Evolutionary conservation across 345 rosid genomes (phyloP).

Genomic region (Pistacia vera): DNA sequence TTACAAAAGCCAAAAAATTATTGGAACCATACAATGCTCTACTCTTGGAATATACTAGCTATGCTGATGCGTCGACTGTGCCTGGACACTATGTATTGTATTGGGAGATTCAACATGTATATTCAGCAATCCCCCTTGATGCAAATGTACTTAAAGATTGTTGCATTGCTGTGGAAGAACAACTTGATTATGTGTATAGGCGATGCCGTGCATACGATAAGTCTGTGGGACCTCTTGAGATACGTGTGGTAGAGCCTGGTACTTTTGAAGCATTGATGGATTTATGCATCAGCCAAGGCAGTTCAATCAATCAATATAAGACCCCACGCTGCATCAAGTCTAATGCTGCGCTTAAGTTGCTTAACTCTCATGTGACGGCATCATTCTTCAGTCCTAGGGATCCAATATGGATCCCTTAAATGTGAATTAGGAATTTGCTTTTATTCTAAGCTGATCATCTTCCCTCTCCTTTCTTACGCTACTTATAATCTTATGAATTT

Average conservation of each 20-base stretch:
- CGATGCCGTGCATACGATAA: slow-evolving; percentile 57
- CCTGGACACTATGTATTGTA: slow-evolving; percentile 68
- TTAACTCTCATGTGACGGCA: slow-evolving; percentile 52
- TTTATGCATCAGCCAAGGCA: slow-evolving; percentile 57
- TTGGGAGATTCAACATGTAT: slow-evolving; percentile 50
- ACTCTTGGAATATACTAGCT: slow-evolving; percentile 68
- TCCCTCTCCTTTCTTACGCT: not conserved
- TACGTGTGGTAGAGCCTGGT: slow-evolving; percentile 54
- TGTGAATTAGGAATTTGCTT: not conserved
- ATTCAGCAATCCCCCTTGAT: slow-evolving; percentile 24
- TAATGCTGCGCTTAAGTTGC: slow-evolving; percentile 47
- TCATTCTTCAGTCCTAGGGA: slow-evolving; percentile 64
- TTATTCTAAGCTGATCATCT: not conserved
- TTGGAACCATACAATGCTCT: slow-evolving; percentile 49
- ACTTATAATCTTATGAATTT: too few species aligned
- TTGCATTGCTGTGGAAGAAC: slow-evolving; percentile 57
- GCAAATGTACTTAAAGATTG: slow-evolving; percentile 47
- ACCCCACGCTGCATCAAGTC: slow-evolving; percentile 69
- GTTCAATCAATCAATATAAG: slow-evolving; percentile 68
- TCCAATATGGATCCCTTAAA: slow-evolving; percentile 55
- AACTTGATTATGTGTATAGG: slow-evolving; percentile 58
- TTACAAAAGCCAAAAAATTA: slow-evolving; percentile 46
- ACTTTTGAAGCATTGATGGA: slow-evolving; percentile 66
- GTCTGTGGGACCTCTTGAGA: slow-evolving; percentile 61
- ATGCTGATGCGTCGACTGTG: slow-evolving; percentile 52